Percentiles rank a stretch among this genome's conserved stretches.
These are phyloP conservation scores for Nicotiana attenuata DNA, from an alignment of 257 asterid genomes.

Conservation along the genomic window DNA sequence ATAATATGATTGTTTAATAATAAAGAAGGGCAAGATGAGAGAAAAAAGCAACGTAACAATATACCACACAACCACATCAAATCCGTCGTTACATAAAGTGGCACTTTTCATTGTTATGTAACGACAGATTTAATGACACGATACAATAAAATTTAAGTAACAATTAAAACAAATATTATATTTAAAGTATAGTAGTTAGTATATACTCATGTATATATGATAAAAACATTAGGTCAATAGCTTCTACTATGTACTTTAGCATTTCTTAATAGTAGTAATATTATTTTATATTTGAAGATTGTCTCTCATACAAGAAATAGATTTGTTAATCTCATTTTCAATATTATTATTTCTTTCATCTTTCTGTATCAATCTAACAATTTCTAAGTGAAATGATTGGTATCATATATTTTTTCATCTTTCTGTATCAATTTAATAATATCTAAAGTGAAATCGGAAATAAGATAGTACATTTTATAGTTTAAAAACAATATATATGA, in stretches of 20 bases:
- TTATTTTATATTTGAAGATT: background rate
- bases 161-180: too few relatives aligned
- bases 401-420: background rate
- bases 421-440: background rate
- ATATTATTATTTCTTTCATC: background rate
- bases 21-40: too few relatives aligned
- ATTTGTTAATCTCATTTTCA: background rate
- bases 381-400: background rate
- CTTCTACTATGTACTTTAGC: background rate
- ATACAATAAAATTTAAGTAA: too few relatives aligned
- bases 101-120: too few relatives aligned
- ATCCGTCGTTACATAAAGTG: too few relatives aligned
- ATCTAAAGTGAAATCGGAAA: background rate
- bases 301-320: background rate
- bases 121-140: too few relatives aligned
- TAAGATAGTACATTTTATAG: background rate
- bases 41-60: too few relatives aligned
- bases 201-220: background rate
- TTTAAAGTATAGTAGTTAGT: too few relatives aligned
- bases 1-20: too few relatives aligned
- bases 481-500: background rate
- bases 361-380: background rate
- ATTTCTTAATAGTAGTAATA: background rate
- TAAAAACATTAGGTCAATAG: background rate
- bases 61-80: too few relatives aligned